Base-by-base conservation (phyloP, 768 basidiomycete species). In the Crucibulum laeve region DNA sequence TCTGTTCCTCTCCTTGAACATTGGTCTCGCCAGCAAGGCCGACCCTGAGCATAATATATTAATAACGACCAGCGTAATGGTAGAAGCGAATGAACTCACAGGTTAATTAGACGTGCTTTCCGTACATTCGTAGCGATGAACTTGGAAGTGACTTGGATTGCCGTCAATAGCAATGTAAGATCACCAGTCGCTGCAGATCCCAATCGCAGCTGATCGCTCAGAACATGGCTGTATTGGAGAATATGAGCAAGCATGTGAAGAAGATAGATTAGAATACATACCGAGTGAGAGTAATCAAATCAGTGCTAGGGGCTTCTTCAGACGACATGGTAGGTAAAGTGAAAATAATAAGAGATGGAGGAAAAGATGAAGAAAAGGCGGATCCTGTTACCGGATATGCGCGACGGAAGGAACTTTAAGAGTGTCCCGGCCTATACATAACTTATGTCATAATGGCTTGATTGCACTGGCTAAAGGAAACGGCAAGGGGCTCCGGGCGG, bases 91-190 rank as follows among this genome's bases (percentile, higher is more conserved):
- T n/a, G 30, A 35, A 13, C 90, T 59, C 55, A 95, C 89, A 99
- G 79, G 64, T 99, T 98, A 71, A 99, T 97, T 49, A 99, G 74
- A 38, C 95, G 81, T 21, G 96, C 96, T 67, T 91, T 91, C 52
- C 96, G 84, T 57, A 99, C 96, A 59, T 97, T 98, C 53, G 91
- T 94, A 2, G 94, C 91, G 61, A 98, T 97, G 74, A 97, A 97
- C 67, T 92, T 93, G 70, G 88, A 92, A 24, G 91, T 91, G 51
- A 92, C 82, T 63, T 96, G 92, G 62, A 99, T 97, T 37, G 93
- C 95, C 48, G 86, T 95, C 51, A 99, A 77, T 44, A 99, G 79
- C 48, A 98, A 68, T 3, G 96, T 98, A 42, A 98, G 71, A 69
- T 98, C 96, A 46, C 96, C 95, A 1, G 91, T 91, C 5, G 93